Percentiles rank a stretch among this genome's conserved stretches.
phyloP scores from a whole-genome alignment of 2,329 filamentous ascomycete species.

The Capronia epimyces region DNA sequence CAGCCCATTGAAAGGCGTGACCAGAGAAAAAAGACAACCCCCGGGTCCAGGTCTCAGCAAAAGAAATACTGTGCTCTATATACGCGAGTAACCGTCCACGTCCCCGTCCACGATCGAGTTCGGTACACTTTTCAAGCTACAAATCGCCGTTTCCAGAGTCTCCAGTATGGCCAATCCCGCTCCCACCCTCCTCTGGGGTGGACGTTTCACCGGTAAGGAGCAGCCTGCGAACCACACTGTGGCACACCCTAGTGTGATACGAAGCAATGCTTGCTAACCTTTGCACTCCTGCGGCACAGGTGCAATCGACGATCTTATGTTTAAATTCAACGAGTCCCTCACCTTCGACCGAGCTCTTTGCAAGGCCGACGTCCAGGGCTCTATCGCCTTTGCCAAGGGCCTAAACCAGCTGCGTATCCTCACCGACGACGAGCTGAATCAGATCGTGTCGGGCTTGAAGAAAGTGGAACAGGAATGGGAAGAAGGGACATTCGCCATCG shows the following conservation, averaged over 20 bases:
- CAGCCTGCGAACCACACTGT: not conserved
- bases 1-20: not conserved
- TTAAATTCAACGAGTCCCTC: slow-evolving; percentile 75
- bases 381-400: slow-evolving; percentile 74
- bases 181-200: slow-evolving; percentile 27
- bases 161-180: not conserved
- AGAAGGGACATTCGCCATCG: slow-evolving; percentile 28
- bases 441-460: slow-evolving; percentile 67
- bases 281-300: not conserved
- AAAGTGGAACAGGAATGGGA: slow-evolving; percentile 47
- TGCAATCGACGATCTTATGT: slow-evolving; percentile 71
- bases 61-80: not conserved
- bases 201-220: slow-evolving; percentile 9
- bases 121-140: too few species aligned
- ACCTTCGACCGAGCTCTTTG: slow-evolving; percentile 73
- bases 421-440: slow-evolving; percentile 63
- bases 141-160: not conserved
- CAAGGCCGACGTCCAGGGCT: slow-evolving; percentile 73
- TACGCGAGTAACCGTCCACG: too few species aligned
- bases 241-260: not conserved
- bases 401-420: slow-evolving; percentile 72
- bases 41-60: not conserved
- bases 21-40: not conserved
- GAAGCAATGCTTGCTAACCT: not conserved
- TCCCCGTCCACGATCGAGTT: too few species aligned